Percentiles rank a stretch among this genome's conserved stretches.
Evolutionary conservation across 2,329 filamentous ascomycete species (phyloP).

Genomic region (Ophiostoma sp.): DNA sequence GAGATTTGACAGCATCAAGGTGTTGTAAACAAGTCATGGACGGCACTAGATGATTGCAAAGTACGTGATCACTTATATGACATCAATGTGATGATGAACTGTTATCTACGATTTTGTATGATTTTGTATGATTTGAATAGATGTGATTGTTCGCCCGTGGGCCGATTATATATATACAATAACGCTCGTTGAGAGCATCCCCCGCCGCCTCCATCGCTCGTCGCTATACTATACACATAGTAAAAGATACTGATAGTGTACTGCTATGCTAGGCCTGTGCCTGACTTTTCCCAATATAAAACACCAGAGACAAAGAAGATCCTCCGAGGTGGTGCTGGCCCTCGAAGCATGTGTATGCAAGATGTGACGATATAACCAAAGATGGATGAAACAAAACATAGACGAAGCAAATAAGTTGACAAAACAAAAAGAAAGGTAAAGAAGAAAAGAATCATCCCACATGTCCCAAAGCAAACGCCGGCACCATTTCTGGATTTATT

Average conservation of each 20-base stretch:
- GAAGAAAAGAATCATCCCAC: neutral
- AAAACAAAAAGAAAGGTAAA: neutral
- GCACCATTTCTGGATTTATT: slow-evolving; percentile 4
- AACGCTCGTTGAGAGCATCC: slow-evolving; percentile 4
- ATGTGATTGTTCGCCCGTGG: slow-evolving; percentile 8
- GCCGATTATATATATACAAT: slow-evolving; percentile 13
- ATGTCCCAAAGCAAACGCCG: slow-evolving; percentile 12
- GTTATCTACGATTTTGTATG: no score
- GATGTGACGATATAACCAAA: neutral
- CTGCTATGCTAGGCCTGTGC: neutral
- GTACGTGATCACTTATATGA: no score
- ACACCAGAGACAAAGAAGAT: neutral
- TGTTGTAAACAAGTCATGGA: no score
- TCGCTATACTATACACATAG: neutral
- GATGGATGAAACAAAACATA: neutral
- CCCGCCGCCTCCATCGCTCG: neutral
- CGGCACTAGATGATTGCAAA: no score
- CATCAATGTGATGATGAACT: no score
- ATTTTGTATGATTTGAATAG: neutral
- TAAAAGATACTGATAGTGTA: neutral
- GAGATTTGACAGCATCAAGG: no score
- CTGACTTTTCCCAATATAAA: neutral
- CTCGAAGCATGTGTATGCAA: slow-evolving; percentile 8
- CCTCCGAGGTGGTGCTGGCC: neutral
- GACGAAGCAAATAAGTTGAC: no score